These are phyloP conservation scores for Pseudogymnoascus sp. DNA, from an alignment of 2,329 filamentous ascomycete genomes.

Conservation along the genomic window DNA sequence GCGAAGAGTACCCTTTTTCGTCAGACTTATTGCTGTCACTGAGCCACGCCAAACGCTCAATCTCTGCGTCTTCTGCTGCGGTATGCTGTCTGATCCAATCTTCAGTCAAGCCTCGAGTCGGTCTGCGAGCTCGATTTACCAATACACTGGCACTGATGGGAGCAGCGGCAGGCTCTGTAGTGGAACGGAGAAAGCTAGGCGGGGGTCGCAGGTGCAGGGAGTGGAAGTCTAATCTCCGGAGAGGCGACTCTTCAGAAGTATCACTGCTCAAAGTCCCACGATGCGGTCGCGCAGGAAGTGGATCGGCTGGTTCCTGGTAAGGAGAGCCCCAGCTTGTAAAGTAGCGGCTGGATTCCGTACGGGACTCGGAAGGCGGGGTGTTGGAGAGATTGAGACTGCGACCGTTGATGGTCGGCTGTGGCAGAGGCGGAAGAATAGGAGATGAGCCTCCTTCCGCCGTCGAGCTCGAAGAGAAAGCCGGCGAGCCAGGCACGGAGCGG, in stretches of 20 bases:
- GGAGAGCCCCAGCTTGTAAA: conserved; percentile 87
- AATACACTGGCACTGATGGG: conserved; percentile 47
- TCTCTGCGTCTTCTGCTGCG: conserved; percentile 55
- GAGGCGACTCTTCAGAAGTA: conserved; percentile 52
- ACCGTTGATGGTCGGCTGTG: conserved; percentile 47
- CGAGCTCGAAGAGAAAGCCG: conserved; percentile 54
- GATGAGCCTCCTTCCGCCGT: conserved; percentile 52
- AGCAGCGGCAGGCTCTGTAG: conserved; percentile 32
- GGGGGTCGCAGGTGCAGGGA: conserved; percentile 36
- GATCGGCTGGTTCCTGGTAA: conserved; percentile 60
- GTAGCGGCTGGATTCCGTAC: conserved; percentile 36
- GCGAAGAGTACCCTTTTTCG: conserved; percentile 67
- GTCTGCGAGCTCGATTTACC: conserved; percentile 53
- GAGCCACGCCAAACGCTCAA: conserved; percentile 72
- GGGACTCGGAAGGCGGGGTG: conserved; percentile 36
- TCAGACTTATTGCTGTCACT: conserved; percentile 52
- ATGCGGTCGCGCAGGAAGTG: conserved; percentile 34
- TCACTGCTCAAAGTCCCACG: conserved; percentile 49
- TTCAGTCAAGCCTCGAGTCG: conserved; percentile 60
- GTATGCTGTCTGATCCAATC: conserved; percentile 83
- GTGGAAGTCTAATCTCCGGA: conserved; percentile 53
- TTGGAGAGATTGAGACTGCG: conserved; percentile 48
- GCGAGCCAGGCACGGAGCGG: conserved; percentile 36
- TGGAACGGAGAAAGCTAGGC: conserved; percentile 36
- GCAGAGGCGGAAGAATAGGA: conserved; percentile 51